Base-by-base conservation (phyloP, 768 basidiomycete genomes). In the Xerocomellus intermedius region DNA sequence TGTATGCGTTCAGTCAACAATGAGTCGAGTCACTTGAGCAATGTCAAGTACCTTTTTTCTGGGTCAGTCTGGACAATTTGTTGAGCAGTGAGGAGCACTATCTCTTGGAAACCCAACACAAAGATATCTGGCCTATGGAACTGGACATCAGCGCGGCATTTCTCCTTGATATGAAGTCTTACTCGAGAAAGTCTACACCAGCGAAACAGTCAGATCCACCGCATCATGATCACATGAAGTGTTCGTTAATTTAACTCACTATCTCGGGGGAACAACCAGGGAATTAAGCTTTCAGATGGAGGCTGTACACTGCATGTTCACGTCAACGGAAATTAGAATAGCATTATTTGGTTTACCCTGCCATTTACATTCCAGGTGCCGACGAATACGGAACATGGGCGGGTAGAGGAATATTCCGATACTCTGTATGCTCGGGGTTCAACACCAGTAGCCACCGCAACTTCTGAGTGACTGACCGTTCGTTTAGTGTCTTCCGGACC, bases 331-430 rank as follows among this genome's bases (percentile, higher is more conserved):
- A 50, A 43, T 43, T 32, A n/a, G 49, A 56, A 52, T 13, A 43
- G 4, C 0, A n/a, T 50, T 35, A 28, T 48, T 44, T 39, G 9
- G 69, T 79, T 57, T 65, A 94, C 94, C 72, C 83, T 79, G 44
- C 94, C 97, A 64, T 96, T 97, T 56, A 99, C 72, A 72, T 99
- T 98, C 93, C 94, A 99, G 2, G 95, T 97, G 2, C 97, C 96
- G 33, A 82, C 78, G 64, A 95, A 95, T 37, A 98, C 79, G 2
- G 79, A 82, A 52, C 87, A 84, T n/a, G 79, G 70, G 52, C 81
- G 84, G 8, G 82, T 81, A 2, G 85, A 82, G 0, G 95, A 95
- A 73, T 95, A 99, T 68, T 99, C 97, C 4, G 79, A 66, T 37
- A 87, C 63, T 46, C 94, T 94, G 50, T 42, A 55, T 12, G 43